A percentile compares a stretch with the other conserved stretches of the same genome.
Evolutionary conservation across 148 eudicot species (phyloP).

Genomic region (Bassia scoparia): DNA sequence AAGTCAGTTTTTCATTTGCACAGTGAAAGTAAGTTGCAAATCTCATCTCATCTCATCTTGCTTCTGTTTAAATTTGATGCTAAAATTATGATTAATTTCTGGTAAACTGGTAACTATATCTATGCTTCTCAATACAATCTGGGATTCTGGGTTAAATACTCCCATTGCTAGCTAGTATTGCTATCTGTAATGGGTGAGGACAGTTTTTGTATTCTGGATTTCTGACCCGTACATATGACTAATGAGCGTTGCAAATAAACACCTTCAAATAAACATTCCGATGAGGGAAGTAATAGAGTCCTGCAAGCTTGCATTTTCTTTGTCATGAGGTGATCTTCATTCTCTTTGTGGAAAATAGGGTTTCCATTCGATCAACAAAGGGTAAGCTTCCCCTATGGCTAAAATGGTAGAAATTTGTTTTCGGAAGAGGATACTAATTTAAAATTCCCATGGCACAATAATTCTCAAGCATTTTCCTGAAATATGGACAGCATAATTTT

Average conservation of each 20-base stretch:
- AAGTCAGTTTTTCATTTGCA: constrained; percentile 63
- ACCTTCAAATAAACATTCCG: background rate
- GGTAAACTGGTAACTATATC: no score
- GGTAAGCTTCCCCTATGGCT: background rate
- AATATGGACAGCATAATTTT: background rate
- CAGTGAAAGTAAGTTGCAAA: constrained; percentile 32
- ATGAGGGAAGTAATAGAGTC: background rate
- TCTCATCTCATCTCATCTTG: background rate
- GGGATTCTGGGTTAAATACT: no score
- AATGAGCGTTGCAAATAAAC: background rate
- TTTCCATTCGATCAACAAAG: background rate
- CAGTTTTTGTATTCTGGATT: background rate
- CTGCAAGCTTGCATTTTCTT: background rate
- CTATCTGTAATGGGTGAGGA: background rate
- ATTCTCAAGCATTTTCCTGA: background rate
- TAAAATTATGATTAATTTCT: background rate
- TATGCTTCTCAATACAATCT: no score
- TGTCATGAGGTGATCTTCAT: background rate
- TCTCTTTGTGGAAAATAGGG: background rate
- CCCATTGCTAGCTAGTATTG: background rate
- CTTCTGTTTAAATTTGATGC: background rate
- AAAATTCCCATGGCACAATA: background rate
- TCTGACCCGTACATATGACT: background rate
- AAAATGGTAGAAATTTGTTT: background rate
- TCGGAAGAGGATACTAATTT: background rate